Conservation (phyloP, 352 stramenopile species). For the Phytophthora citrophthora region DNA sequence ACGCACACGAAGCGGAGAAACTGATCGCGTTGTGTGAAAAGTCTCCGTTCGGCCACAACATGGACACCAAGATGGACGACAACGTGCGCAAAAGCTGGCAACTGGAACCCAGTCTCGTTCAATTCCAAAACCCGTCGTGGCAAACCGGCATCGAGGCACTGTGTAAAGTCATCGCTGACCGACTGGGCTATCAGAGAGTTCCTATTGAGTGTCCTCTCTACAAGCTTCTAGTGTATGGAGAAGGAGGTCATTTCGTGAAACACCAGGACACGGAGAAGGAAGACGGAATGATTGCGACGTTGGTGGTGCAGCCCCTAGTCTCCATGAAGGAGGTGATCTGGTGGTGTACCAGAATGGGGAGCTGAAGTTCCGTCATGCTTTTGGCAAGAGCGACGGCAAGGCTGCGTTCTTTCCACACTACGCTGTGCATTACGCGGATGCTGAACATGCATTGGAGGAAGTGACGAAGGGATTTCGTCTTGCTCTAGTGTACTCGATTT, state of each 20-base stretch:
- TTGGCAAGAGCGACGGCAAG: conserved; percentile 18
- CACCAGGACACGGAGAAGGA: conserved; percentile 67
- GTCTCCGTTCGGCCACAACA: conserved; percentile 33
- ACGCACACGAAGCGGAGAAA: conserved; percentile 6
- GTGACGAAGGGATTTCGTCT: too few species aligned
- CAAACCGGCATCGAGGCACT: conserved; percentile 14
- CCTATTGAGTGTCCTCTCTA: conserved; percentile 29
- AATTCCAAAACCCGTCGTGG: conserved; percentile 22
- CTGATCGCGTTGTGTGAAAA: conserved; percentile 13
- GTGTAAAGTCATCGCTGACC: conserved; percentile 1
- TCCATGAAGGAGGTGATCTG: too few species aligned
- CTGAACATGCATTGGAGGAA: too few species aligned
- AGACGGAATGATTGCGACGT: neutral
- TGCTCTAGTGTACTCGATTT: too few species aligned
- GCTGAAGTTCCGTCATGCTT: conserved; percentile 23
- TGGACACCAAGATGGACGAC: conserved; percentile 27
- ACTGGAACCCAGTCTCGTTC: conserved; percentile 5
- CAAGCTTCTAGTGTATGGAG: conserved; percentile 62
- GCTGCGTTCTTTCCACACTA: conserved; percentile 8
- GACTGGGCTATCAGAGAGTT: conserved; percentile 20
- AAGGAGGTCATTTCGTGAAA: conserved; percentile 42
- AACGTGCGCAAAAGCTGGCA: conserved; percentile 32
- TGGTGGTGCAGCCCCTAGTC: too few species aligned
- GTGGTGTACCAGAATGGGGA: neutral
- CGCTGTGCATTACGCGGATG: too few species aligned